Conservation (phyloP, 2,329 filamentous ascomycete species). For the Xylaria hypoxylon region DNA sequence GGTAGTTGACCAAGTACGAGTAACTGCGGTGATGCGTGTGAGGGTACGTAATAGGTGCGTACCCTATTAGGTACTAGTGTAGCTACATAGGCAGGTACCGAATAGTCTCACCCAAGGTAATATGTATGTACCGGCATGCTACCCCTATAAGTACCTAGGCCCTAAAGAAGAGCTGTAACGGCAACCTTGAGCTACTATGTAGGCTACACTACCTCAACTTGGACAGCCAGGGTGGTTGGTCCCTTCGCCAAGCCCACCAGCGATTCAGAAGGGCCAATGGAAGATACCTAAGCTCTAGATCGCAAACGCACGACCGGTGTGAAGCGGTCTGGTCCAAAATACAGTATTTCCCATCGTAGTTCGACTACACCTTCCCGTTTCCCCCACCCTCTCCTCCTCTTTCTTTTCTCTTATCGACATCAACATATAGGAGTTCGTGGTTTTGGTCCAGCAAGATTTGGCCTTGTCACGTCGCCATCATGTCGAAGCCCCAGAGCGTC, state of each 20-base stretch:
- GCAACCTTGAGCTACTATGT: constrained; percentile 2
- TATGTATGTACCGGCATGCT: no score
- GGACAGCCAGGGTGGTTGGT: constrained; percentile 34
- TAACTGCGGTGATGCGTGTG: no score
- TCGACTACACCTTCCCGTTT: constrained; percentile 28
- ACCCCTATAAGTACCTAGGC: neutral
- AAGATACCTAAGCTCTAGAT: constrained; percentile 25
- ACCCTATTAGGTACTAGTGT: no score
- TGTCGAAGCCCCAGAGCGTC: constrained; percentile 62
- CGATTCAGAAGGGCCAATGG: constrained; percentile 39
- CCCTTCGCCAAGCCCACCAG: constrained; percentile 34
- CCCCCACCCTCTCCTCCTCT: constrained; percentile 29
- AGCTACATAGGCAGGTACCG: no score
- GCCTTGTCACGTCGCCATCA: constrained; percentile 52
- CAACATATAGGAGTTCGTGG: constrained; percentile 31
- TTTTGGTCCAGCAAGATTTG: constrained; percentile 38
- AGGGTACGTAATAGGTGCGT: no score
- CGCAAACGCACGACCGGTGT: constrained; percentile 35
- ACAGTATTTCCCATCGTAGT: constrained; percentile 35
- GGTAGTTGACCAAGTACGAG: no score
- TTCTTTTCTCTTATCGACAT: constrained; percentile 25
- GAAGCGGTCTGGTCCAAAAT: constrained; percentile 46
- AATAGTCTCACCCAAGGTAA: no score
- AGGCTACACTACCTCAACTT: constrained; percentile 7
- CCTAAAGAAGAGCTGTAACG: constrained; percentile 8